phyloP scores from a whole-genome alignment of 2,329 filamentous ascomycete species.

The Fusarium devonianum region DNA sequence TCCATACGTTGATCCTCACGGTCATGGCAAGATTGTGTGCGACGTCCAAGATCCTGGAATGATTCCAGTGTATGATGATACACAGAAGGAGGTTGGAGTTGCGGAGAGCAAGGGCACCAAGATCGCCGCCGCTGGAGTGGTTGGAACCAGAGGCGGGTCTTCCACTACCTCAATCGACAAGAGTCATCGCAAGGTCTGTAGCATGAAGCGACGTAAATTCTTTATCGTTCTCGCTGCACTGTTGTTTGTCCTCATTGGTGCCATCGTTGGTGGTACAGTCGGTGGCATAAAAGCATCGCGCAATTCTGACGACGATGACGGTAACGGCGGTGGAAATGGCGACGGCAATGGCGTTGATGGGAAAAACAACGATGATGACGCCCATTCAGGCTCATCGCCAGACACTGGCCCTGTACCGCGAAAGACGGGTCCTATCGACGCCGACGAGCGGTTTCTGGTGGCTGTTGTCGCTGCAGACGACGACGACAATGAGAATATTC shows the following conservation, averaged over 20 bases:
- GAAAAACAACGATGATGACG: not conserved
- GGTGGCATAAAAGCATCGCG: constrained; percentile 21
- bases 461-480: constrained; percentile 13
- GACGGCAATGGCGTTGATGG: not conserved
- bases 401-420: constrained; percentile 8
- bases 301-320: not conserved
- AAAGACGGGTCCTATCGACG: constrained; percentile 26
- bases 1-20: constrained; percentile 4
- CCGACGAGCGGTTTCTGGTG: constrained; percentile 21
- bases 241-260: constrained; percentile 24
- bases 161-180: constrained; percentile 5
- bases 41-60: constrained; percentile 15
- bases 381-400: not conserved
- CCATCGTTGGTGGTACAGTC: constrained; percentile 28
- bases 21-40: constrained; percentile 17
- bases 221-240: constrained; percentile 21
- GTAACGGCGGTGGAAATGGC: not conserved
- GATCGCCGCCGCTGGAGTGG: not conserved
- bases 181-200: constrained; percentile 16
- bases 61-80: constrained; percentile 23
- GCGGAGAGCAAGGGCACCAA: not conserved
- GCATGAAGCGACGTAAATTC: constrained; percentile 28
- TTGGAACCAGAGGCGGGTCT: constrained; percentile 10
- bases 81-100: constrained; percentile 6
- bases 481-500: constrained; percentile 18